phyloP scores from a whole-genome alignment of 108 stramenopile genomes.

The Skeletonema tropicum region DNA sequence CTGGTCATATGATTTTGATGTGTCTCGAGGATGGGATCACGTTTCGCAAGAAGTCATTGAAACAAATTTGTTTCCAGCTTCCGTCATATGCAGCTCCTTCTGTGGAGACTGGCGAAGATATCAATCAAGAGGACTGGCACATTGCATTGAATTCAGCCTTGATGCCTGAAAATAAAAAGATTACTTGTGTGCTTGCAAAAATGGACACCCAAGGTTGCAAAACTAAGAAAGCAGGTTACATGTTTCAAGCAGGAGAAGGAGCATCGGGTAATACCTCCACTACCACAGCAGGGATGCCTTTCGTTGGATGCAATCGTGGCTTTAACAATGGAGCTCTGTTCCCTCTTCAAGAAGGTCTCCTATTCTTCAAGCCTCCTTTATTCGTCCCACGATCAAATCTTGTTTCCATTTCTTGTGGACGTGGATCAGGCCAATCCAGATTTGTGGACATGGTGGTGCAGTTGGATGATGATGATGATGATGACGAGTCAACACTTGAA shows the following conservation, averaged over 20 bases:
- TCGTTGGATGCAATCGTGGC: slow-evolving; percentile 75
- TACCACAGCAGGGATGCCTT: slow-evolving; percentile 75
- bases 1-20: slow-evolving; percentile 49
- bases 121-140: slow-evolving; percentile 40
- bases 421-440: slow-evolving; percentile 63
- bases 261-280: slow-evolving; percentile 46
- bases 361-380: slow-evolving; percentile 86
- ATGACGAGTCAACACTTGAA: slow-evolving; percentile 46
- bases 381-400: slow-evolving; percentile 66
- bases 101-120: slow-evolving; percentile 13
- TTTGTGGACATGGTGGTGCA: slow-evolving; percentile 70
- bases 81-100: slow-evolving; percentile 36
- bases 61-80: slow-evolving; percentile 69
- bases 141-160: slow-evolving; percentile 27
- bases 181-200: slow-evolving; percentile 26
- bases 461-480: not conserved
- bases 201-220: slow-evolving; percentile 20
- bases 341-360: slow-evolving; percentile 73
- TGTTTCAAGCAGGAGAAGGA: slow-evolving; percentile 55
- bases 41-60: slow-evolving; percentile 51
- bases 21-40: slow-evolving; percentile 3
- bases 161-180: not conserved
- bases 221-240: not conserved
- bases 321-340: slow-evolving; percentile 79
- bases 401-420: slow-evolving; percentile 72